Conservation (phyloP, 2,329 filamentous ascomycete species). For the Penicillium sp. region DNA sequence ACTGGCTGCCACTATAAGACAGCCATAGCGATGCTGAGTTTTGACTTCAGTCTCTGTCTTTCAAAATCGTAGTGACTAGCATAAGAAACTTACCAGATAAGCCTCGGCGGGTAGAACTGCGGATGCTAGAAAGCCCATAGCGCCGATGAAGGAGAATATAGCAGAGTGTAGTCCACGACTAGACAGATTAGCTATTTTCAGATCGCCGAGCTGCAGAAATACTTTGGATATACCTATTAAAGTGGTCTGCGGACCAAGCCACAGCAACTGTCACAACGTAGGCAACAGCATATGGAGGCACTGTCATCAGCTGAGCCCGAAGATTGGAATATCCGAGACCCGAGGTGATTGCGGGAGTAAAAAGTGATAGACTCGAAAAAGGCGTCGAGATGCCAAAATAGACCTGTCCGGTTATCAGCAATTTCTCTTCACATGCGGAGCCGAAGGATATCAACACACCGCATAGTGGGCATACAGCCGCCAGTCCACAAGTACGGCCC, state of each 20-base stretch:
- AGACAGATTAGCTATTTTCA: background rate
- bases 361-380: constrained; percentile 64
- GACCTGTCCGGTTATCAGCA: constrained; percentile 35
- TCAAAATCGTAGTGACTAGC: too few relatives aligned
- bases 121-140: constrained; percentile 64
- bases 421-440: constrained; percentile 45
- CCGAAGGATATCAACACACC: constrained; percentile 36
- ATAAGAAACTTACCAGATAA: constrained; percentile 50
- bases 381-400: constrained; percentile 59
- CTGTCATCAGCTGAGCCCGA: constrained; percentile 68
- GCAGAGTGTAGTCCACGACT: constrained; percentile 58
- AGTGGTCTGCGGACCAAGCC: constrained; percentile 65
- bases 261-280: constrained; percentile 57
- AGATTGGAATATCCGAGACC: constrained; percentile 61
- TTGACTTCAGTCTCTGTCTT: background rate
- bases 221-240: constrained; percentile 33
- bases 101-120: constrained; percentile 65
- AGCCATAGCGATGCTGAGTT: constrained; percentile 64
- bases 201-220: background rate
- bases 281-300: constrained; percentile 66
- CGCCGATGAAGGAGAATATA: constrained; percentile 55
- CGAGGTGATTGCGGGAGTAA: constrained; percentile 67
- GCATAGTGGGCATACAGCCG: constrained; percentile 58
- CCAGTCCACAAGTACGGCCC: constrained; percentile 54
- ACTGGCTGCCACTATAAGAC: constrained; percentile 68